These are phyloP conservation scores for Clavulina sp. DNA, from an alignment of 768 basidiomycete species.

Conservation along the genomic window DNA sequence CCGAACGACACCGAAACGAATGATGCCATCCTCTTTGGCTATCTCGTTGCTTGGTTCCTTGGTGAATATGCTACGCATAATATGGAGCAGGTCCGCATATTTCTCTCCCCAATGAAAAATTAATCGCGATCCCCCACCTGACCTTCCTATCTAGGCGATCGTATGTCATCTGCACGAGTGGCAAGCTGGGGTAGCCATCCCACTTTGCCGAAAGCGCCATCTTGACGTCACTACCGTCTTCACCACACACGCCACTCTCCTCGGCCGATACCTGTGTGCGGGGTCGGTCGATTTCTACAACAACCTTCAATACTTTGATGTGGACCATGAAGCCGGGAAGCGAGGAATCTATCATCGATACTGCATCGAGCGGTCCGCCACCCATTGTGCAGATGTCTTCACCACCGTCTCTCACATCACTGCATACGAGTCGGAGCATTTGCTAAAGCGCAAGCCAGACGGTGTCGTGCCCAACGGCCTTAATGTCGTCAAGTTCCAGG, in stretches of 20 bases:
- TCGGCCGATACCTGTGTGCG: conserved; percentile 96
- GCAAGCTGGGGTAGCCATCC: conserved; percentile 94
- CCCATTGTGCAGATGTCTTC: conserved; percentile 95
- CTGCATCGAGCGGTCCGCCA: conserved; percentile 88
- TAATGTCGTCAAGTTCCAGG: conserved; percentile 97
- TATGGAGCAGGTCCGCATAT: background rate
- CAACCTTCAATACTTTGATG: conserved; percentile 97
- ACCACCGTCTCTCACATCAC: conserved; percentile 98
- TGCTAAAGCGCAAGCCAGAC: conserved; percentile 93
- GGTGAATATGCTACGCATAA: conserved; percentile 36
- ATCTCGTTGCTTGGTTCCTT: conserved; percentile 98
- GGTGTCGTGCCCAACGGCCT: conserved; percentile 94
- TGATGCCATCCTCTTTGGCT: conserved; percentile 94
- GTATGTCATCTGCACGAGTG: conserved; percentile 99
- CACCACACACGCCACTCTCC: conserved; percentile 94
- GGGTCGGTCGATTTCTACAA: conserved; percentile 99
- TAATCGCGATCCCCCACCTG: too few species aligned
- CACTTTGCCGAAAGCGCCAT: conserved; percentile 87
- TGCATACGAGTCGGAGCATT: conserved; percentile 89
- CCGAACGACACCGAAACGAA: conserved; percentile 96
- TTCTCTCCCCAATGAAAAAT: conserved; percentile 8
- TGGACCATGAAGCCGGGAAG: conserved; percentile 98
- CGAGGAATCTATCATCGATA: conserved; percentile 97
- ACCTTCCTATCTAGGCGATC: conserved; percentile 60
- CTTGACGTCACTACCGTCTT: conserved; percentile 98